Conservation (phyloP, 2,329 filamentous ascomycete genomes). For the Alternaria triticimaculans region DNA sequence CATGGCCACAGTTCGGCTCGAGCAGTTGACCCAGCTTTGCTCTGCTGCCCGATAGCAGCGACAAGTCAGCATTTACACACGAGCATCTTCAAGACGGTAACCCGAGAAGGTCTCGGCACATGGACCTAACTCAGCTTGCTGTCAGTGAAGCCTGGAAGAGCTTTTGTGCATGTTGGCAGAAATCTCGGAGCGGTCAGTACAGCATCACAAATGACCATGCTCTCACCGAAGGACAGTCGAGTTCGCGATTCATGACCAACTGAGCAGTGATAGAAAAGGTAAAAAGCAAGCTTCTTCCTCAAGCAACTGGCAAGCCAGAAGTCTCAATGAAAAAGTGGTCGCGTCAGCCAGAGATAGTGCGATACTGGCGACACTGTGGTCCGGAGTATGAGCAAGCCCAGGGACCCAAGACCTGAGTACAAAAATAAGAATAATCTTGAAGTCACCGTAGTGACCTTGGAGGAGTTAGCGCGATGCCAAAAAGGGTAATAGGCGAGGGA, state of each 20-base stretch:
- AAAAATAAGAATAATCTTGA: constrained; percentile 1
- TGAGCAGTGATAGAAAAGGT: neutral
- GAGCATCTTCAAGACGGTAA: too few relatives aligned
- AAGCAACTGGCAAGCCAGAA: neutral
- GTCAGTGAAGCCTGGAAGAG: too few relatives aligned
- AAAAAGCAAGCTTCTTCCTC: neutral
- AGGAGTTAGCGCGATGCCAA: neutral
- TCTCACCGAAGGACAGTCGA: too few relatives aligned
- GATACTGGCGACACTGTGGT: neutral
- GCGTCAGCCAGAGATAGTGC: neutral
- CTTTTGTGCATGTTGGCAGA: too few relatives aligned
- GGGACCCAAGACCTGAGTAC: neutral
- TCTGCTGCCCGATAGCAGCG: fast-evolving
- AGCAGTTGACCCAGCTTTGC: neutral
- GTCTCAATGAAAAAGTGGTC: neutral
- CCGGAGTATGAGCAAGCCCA: constrained; percentile 2
- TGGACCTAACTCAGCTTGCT: too few relatives aligned
- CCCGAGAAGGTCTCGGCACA: too few relatives aligned
- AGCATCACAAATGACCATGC: too few relatives aligned
- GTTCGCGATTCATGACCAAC: constrained; percentile 22
- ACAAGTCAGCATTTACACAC: neutral
- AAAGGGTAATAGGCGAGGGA: neutral
- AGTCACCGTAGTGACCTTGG: neutral
- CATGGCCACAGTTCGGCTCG: neutral
- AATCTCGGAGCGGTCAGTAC: too few relatives aligned